Percentiles rank a stretch among this genome's conserved stretches.
These are phyloP conservation scores for Coemansia sp. DNA, from an alignment of 192 early-diverging fungal genomes.

Conservation along the genomic window DNA sequence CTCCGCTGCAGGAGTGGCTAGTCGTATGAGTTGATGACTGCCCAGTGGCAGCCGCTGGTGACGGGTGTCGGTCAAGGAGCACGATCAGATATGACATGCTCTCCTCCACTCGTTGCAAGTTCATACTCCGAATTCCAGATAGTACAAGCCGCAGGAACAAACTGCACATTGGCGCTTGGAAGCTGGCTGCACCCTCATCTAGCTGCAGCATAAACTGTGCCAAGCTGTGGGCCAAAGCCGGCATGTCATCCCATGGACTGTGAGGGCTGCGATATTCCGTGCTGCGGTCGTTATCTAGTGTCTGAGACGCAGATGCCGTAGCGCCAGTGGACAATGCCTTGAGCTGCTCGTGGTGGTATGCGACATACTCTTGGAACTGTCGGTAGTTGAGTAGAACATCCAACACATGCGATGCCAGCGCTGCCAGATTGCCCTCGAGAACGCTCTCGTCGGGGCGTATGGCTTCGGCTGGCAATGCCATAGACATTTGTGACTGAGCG, in stretches of 20 bases:
- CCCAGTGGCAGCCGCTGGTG: background rate
- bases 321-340: slow-evolving; percentile 25
- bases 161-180: slow-evolving; percentile 23
- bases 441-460: slow-evolving; percentile 10
- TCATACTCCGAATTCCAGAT: slow-evolving; percentile 41
- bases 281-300: slow-evolving; percentile 21
- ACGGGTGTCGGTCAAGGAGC: slow-evolving; percentile 39
- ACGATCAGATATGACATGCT: slow-evolving; percentile 23
- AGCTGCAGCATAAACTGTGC: slow-evolving; percentile 36
- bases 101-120: slow-evolving; percentile 37
- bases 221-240: slow-evolving; percentile 22
- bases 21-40: background rate
- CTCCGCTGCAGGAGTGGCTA: slow-evolving; percentile 11
- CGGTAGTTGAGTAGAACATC: slow-evolving; percentile 47
- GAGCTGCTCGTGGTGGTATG: slow-evolving; percentile 45
- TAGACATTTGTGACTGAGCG: slow-evolving; percentile 9
- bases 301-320: background rate
- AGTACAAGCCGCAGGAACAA: slow-evolving; percentile 31
- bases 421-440: slow-evolving; percentile 23
- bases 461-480: background rate
- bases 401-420: slow-evolving; percentile 25
- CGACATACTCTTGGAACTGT: slow-evolving; percentile 48
- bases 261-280: slow-evolving; percentile 42
- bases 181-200: background rate
- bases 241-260: slow-evolving; percentile 50